A percentile compares a stretch with the other conserved stretches of the same genome.
These are phyloP conservation scores for Pichia californica DNA, from an alignment of 805 yeast genomes.

Conservation along the genomic window DNA sequence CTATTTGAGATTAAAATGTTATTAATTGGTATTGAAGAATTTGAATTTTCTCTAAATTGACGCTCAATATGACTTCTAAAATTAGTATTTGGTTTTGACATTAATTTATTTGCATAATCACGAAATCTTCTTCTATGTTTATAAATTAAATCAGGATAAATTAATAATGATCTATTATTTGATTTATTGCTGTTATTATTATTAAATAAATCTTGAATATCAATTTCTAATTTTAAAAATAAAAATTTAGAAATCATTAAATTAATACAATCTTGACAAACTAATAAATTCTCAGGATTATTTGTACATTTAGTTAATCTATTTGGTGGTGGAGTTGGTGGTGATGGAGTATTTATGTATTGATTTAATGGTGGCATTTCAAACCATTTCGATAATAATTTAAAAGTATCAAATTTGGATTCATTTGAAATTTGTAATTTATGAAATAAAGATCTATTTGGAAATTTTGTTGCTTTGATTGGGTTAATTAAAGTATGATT, in stretches of 20 bases:
- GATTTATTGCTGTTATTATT: neutral
- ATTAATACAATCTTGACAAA: slow-evolving; percentile 26
- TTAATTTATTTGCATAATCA: slow-evolving; percentile 3
- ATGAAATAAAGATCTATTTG: slow-evolving; percentile 26
- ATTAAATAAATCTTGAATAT: slow-evolving; percentile 22
- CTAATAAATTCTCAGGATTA: slow-evolving; percentile 29
- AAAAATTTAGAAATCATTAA: slow-evolving; percentile 24
- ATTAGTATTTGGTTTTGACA: slow-evolving; percentile 1
- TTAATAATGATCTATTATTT: slow-evolving; percentile 2
- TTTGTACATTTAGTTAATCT: slow-evolving; percentile 16
- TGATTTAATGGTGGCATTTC: slow-evolving; percentile 32
- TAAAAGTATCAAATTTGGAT: slow-evolving; percentile 21
- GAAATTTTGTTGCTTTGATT: slow-evolving; percentile 22
- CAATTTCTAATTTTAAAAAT: slow-evolving; percentile 25
- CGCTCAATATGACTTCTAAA: neutral
- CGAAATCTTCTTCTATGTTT: slow-evolving; percentile 25
- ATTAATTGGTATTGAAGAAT: neutral
- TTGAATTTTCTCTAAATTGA: neutral
- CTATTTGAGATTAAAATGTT: too few species aligned
- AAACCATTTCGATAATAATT: slow-evolving; percentile 30
- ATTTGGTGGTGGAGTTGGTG: slow-evolving; percentile 32
- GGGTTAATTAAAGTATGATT: slow-evolving; percentile 5
- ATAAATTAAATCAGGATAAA: slow-evolving; percentile 25
- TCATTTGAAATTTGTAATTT: slow-evolving; percentile 22
- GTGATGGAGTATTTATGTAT: slow-evolving; percentile 27